Evolutionary conservation across 805 yeast genomes (phyloP).

Genomic region (Saccharomycopsis olivae): DNA sequence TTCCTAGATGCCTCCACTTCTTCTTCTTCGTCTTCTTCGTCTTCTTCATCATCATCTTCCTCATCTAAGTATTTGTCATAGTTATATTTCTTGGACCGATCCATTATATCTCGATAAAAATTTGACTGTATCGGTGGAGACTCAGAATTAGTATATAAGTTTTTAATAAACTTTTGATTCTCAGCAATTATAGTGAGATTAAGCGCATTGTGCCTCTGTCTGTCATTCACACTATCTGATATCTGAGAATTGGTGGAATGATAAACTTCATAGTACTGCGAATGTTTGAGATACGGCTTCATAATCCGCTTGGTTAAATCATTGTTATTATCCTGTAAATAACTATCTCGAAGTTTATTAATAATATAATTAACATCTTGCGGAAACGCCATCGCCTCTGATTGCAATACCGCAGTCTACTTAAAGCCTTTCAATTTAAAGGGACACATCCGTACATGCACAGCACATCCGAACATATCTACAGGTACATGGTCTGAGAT

Average conservation of each 20-base stretch:
- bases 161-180: conserved; percentile 6
- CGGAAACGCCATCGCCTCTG: conserved; percentile 14
- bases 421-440: too few species aligned
- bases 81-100: neutral
- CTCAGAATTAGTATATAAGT: conserved; percentile 9
- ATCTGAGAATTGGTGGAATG: neutral
- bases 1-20: neutral
- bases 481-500: too few species aligned
- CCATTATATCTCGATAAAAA: conserved; percentile 7
- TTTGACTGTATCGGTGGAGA: conserved; percentile 17
- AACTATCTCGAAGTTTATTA: conserved; percentile 15
- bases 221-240: neutral
- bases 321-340: conserved; percentile 6
- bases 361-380: conserved; percentile 16
- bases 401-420: too few species aligned
- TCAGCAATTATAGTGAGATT: conserved; percentile 4
- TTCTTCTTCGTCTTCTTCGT: conserved; percentile 1
- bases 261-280: conserved; percentile 6
- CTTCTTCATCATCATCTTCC: neutral
- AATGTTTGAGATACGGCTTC: conserved; percentile 13
- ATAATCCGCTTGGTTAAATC: conserved; percentile 13
- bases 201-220: neutral
- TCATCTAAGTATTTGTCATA: conserved; percentile 3
- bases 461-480: too few species aligned
- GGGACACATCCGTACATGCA: too few species aligned